Evolutionary conservation across 768 basidiomycete genomes (phyloP), one percentile per base, ranked within the genome.

Genomic region (Mycena indigotica): DNA sequence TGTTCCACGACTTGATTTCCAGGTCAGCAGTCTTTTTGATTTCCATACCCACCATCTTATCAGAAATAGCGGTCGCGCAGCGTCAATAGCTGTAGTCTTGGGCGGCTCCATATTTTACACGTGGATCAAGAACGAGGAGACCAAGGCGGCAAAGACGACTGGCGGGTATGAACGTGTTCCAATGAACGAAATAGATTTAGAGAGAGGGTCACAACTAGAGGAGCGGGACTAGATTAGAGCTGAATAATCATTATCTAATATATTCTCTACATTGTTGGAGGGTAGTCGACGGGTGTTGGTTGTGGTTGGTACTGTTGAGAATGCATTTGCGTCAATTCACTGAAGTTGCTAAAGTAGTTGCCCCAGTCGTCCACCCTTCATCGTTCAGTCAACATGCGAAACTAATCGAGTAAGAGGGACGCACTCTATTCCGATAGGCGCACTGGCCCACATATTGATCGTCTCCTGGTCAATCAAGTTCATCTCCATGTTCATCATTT

Each of bases 51-150:
- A 10, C 25, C n/a, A n/a, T n/a, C n/a, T n/a, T n/a, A n/a, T n/a
- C n/a, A n/a, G n/a, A n/a, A n/a, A n/a, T n/a, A 85, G 84, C 21
- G 86, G 86, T 4, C 86, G 87, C 24, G 80, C 75, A 3, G 71
- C 79, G 24, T 85, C 86, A 5, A 86, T 88, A 57, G 73, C 72
- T 2, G 77, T 80, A 56, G 86, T 88, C 55, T 80, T 88, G 15
- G 67, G 70, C 25, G 86, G 87, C 29, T 88, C 87, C 2, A 67
- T 86, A 44, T 85, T 80, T 69, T 88, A 88, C 68, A 86, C 84
- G 3, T 86, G 85, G 85, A 70, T 82, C 46, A 86, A 86, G 65
- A 80, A 86, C 65, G 44, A 72, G 45, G 84, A 85, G 63, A 74
- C 79, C 13, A 74, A 76, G 57, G 48, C 65, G 13, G 58, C 73